A percentile compares a stretch with the other conserved stretches of the same genome.
Evolutionary conservation across 495 filamentous ascomycete species (phyloP).

Genomic region (Lophiostoma macrostomum): DNA sequence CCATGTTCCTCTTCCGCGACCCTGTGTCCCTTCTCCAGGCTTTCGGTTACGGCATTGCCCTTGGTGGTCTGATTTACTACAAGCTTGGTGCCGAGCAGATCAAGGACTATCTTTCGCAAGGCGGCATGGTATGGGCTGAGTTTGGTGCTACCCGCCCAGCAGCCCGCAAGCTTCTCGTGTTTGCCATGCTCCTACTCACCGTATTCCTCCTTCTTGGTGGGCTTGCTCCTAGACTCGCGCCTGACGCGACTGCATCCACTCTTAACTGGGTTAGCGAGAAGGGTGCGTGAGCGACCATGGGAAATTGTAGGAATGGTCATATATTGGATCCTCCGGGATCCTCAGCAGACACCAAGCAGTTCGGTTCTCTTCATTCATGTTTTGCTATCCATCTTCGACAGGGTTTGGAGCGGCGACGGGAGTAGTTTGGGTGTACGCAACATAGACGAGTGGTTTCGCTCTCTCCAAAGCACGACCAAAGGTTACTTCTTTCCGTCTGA

Average conservation of each 20-base stretch:
- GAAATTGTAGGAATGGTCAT: too few species aligned
- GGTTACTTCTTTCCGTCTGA: constrained; percentile 3
- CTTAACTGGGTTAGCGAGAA: constrained; percentile 21
- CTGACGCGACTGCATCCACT: constrained; percentile 18
- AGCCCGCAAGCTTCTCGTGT: constrained; percentile 70
- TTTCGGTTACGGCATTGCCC: constrained; percentile 91
- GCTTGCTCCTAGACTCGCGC: constrained; percentile 37
- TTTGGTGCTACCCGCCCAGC: constrained; percentile 73
- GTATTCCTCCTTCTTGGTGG: constrained; percentile 68
- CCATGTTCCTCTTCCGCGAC: constrained; percentile 86
- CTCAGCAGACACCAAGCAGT: neutral
- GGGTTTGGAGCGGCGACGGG: constrained; percentile 11
- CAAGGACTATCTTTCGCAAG: constrained; percentile 70
- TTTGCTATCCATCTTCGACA: constrained; percentile 12
- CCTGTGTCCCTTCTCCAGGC: constrained; percentile 78
- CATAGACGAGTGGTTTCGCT: constrained; percentile 25
- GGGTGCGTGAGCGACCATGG: constrained; percentile 1
- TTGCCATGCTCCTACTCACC: constrained; percentile 57
- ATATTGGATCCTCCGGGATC: too few species aligned
- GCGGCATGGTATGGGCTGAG: constrained; percentile 73
- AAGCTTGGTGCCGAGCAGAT: constrained; percentile 88
- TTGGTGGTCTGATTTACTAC: constrained; percentile 91
- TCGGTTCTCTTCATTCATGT: constrained; percentile 18
- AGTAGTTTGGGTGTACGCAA: constrained; percentile 17
- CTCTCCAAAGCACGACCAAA: neutral